Percentiles rank a stretch among this genome's conserved stretches.
phyloP scores from a whole-genome alignment of 1,284 basidiomycete genomes.

The Sanguinoderma infundibulare region DNA sequence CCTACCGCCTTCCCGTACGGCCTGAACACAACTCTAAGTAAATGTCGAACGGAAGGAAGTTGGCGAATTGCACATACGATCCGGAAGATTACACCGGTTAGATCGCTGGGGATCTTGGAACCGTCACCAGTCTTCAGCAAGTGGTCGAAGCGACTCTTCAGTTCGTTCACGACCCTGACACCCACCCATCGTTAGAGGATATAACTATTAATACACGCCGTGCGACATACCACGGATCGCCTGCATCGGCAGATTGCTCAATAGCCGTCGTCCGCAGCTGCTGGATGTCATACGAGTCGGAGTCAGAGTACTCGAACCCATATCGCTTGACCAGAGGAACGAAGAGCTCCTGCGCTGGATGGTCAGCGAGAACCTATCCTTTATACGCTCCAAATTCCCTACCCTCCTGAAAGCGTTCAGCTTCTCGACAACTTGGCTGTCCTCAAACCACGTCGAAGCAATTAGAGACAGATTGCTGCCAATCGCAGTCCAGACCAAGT shows the following conservation, averaged over 20 bases:
- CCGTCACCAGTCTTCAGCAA: slow-evolving; percentile 80
- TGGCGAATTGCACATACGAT: slow-evolving; percentile 43
- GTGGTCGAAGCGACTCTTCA: slow-evolving; percentile 75
- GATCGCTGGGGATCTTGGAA: slow-evolving; percentile 79
- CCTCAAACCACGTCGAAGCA: slow-evolving; percentile 87
- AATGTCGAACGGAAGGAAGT: background rate
- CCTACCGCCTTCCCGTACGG: slow-evolving; percentile 49
- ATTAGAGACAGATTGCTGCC: slow-evolving; percentile 59
- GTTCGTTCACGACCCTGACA: slow-evolving; percentile 73
- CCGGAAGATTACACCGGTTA: slow-evolving; percentile 59
- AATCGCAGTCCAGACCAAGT: slow-evolving; percentile 78
- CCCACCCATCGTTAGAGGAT: background rate
- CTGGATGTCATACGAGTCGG: slow-evolving; percentile 75
- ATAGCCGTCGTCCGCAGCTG: slow-evolving; percentile 84
- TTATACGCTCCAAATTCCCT: background rate
- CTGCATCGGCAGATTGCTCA: slow-evolving; percentile 63
- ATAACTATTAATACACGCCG: background rate
- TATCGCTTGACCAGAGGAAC: slow-evolving; percentile 80
- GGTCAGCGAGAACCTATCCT: background rate
- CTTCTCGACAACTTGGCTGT: slow-evolving; percentile 61
- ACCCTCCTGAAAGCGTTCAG: slow-evolving; percentile 71
- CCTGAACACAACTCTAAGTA: slow-evolving; percentile 47
- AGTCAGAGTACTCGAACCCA: slow-evolving; percentile 76
- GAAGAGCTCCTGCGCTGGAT: slow-evolving; percentile 62
- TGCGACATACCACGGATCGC: slow-evolving; percentile 56